phyloP scores from a whole-genome alignment of 306 rosid genomes.

The Malus sieversii region DNA sequence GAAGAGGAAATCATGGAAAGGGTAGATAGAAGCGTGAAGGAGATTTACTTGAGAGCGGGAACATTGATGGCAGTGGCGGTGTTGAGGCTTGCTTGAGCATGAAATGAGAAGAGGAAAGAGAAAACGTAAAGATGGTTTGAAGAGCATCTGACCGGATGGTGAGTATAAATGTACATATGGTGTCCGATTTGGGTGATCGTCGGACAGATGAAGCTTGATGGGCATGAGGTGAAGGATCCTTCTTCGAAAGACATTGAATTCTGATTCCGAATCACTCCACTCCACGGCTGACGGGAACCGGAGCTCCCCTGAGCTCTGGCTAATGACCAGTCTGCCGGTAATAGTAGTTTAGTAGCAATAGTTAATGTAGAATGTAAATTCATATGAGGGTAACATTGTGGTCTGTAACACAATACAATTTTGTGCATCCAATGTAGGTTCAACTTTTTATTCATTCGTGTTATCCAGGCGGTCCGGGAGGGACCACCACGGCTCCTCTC shows the following conservation, averaged over 20 bases:
- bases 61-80: slow-evolving; percentile 53
- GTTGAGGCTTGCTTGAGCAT: slow-evolving; percentile 61
- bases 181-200: slow-evolving; percentile 17
- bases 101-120: not conserved
- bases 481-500: no score
- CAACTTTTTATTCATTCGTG: no score
- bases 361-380: not conserved
- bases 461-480: no score
- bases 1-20: slow-evolving; percentile 54
- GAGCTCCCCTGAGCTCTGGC: not conserved
- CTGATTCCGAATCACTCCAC: not conserved
- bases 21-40: slow-evolving; percentile 48
- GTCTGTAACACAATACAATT: not conserved
- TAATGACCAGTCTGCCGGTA: not conserved
- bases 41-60: slow-evolving; percentile 57
- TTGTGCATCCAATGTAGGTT: not conserved
- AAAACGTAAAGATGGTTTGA: not conserved
- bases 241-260: not conserved
- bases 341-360: not conserved
- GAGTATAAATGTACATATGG: slow-evolving; percentile 5
- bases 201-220: slow-evolving; percentile 2
- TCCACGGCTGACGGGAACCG: not conserved
- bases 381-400: not conserved
- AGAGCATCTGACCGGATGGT: slow-evolving; percentile 5
- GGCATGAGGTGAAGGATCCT: not conserved